Evolutionary conservation across 164 flowering plant species (phyloP).

Genomic region (Nelumbo lutea): DNA sequence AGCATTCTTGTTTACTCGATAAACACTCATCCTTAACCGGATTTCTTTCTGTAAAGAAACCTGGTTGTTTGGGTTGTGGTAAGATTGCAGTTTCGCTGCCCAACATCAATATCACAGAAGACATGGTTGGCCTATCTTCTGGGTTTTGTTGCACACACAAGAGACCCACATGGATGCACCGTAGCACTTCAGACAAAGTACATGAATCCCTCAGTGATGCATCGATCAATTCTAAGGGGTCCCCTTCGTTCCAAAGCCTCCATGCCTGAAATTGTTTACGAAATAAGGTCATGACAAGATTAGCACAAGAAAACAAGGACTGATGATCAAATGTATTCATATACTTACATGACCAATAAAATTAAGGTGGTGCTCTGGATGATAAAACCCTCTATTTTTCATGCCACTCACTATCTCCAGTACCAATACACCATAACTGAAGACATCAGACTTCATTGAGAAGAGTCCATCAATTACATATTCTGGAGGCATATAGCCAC

Average conservation of each 20-base stretch:
- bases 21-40: too few species aligned
- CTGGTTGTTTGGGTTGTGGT: background rate
- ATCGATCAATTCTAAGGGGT: slow-evolving; percentile 17
- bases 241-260: slow-evolving; percentile 23
- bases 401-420: slow-evolving; percentile 35
- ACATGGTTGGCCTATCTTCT: slow-evolving; percentile 23
- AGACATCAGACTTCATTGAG: too few species aligned
- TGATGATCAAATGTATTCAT: background rate
- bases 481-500: too few species aligned
- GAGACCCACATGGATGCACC: slow-evolving; percentile 24
- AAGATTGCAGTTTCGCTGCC: slow-evolving; percentile 2
- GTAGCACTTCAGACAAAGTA: slow-evolving; percentile 3
- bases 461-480: too few species aligned
- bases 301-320: background rate
- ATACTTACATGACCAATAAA: slow-evolving; percentile 10
- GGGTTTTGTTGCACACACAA: slow-evolving; percentile 24
- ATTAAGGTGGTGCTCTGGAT: slow-evolving; percentile 3
- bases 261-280: slow-evolving; percentile 20
- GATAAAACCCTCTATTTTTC: slow-evolving; percentile 20
- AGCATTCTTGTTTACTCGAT: too few species aligned
- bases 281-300: background rate
- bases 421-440: slow-evolving; percentile 43
- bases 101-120: slow-evolving; percentile 19
- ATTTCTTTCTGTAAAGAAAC: background rate
- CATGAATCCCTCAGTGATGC: background rate